Evolutionary conservation across 495 filamentous ascomycete genomes (phyloP), one percentile per base, ranked within the genome.

Genomic region (Talaromyces liani): DNA sequence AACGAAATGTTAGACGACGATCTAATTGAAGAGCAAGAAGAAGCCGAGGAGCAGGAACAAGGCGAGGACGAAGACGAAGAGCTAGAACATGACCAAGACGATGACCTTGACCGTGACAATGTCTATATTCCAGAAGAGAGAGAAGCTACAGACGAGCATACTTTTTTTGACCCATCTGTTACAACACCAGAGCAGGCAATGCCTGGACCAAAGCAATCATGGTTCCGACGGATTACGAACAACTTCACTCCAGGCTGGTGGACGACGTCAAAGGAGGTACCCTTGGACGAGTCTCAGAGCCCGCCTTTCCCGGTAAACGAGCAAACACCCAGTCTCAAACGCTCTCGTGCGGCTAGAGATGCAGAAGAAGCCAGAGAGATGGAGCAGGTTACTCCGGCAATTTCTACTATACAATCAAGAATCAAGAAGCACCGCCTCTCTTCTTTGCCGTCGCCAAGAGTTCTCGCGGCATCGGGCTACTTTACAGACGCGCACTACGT

Each of bases 401-500:
- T 24, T 14, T 36, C 18, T 20, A 53, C 34, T 16, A 36, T 60
- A 24, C 31, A 58, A 29, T 14, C 25, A 24, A 29, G 22, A 58
- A 39, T 16, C 51, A 63, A 58, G 33, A 51, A 49, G 36, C 20
- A 36, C 47, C 45, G 41, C 3, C 36, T 18, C n/a, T 58, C 27
- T 7, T 49, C 56, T 58, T 33, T 58, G 4, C 34, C 56, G 5
- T 36, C 56, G 6, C 24, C 63, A 25, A 41, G 2, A 36, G 41
- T 33, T 8, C 66, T 77, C 20, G 68, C 73, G 27, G 61, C 67
- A 10, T 79, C 77, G 47, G 77, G 76, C 20, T 76, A 78, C 67
- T 81, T 81, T 63, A 78, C 73, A n/a, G 69, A 81, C 53, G 74
- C 72, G 12, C 77, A 81, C 63, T 81, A 81, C 65, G 59, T 63